A percentile compares a stretch with the other conserved stretches of the same genome.
Conservation (phyloP, 768 basidiomycete genomes). For the Tricholoma sp. region DNA sequence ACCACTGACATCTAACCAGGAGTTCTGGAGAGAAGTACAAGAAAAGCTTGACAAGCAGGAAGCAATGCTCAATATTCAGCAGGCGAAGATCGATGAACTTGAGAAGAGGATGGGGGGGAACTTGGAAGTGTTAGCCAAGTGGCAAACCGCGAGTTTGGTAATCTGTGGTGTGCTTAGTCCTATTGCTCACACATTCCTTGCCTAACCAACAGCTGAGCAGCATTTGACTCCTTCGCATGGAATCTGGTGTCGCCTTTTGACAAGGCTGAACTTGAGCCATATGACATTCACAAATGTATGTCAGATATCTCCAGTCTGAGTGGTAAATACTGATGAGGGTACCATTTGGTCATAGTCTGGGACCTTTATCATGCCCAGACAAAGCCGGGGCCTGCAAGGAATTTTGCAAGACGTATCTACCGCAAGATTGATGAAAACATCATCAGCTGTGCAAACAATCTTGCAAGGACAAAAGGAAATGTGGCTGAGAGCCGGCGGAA, state of each 20-base stretch:
- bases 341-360: not conserved
- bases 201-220: not conserved
- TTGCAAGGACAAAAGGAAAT: not conserved
- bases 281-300: not conserved
- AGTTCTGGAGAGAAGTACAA: not conserved
- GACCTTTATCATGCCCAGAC: not conserved
- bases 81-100: not conserved
- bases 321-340: not conserved
- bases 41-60: not conserved
- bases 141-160: not conserved
- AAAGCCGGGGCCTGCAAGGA: not conserved
- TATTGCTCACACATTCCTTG: not conserved
- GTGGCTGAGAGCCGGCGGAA: not conserved
- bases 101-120: not conserved
- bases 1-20: not conserved
- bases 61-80: not conserved
- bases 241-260: not conserved
- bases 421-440: not conserved
- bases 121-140: not conserved
- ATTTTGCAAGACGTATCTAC: not conserved
- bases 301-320: not conserved
- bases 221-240: not conserved
- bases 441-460: not conserved
- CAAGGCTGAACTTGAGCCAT: not conserved
- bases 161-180: not conserved